Evolutionary conservation across 345 rosid genomes (phyloP).

Genomic region (Melastoma malabathricum): DNA sequence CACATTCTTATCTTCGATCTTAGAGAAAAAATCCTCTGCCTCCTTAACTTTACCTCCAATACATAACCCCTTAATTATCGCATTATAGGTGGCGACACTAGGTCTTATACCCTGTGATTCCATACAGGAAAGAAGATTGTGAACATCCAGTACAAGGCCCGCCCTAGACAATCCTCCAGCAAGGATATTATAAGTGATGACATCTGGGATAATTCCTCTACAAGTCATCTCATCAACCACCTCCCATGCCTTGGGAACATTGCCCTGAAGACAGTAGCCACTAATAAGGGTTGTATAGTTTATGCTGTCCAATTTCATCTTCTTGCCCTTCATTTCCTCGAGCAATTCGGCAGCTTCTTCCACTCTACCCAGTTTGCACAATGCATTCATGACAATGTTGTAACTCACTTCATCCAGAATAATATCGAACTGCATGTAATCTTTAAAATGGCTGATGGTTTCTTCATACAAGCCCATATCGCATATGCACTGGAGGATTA

Average conservation of each 20-base stretch:
- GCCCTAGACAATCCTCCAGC: conserved; percentile 36
- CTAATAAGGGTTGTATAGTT: conserved; percentile 59
- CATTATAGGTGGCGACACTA: conserved; percentile 25
- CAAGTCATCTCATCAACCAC: conserved; percentile 42
- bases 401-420: conserved; percentile 50
- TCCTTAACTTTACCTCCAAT: conserved; percentile 40
- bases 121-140: conserved; percentile 22
- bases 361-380: conserved; percentile 46
- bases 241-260: conserved; percentile 26
- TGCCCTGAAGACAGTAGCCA: conserved; percentile 48
- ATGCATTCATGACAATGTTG: conserved; percentile 34
- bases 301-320: conserved; percentile 35
- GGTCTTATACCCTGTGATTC: conserved; percentile 34
- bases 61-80: conserved; percentile 63
- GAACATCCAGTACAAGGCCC: conserved; percentile 26
- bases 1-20: conserved; percentile 20
- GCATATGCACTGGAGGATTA: conserved; percentile 46
- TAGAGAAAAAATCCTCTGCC: conserved; percentile 39
- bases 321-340: conserved; percentile 40
- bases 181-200: conserved; percentile 40
- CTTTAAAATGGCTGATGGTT: conserved; percentile 24
- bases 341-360: conserved; percentile 40
- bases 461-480: conserved; percentile 22
- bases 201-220: conserved; percentile 35
- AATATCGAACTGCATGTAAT: conserved; percentile 22